phyloP scores from a whole-genome alignment of 805 yeast genomes.

The Lachancea lanzarotensis region DNA sequence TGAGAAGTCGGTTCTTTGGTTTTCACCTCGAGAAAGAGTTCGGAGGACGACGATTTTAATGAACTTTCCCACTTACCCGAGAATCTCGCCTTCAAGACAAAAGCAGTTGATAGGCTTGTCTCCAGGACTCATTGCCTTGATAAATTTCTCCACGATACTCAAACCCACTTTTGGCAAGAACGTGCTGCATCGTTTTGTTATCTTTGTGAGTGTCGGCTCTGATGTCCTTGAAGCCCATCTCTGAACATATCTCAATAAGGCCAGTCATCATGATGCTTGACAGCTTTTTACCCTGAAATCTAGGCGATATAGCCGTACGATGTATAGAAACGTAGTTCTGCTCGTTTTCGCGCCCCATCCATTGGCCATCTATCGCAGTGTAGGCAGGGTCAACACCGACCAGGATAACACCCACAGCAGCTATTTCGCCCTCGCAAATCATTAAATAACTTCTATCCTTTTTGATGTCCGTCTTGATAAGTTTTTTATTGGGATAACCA shows the following conservation, averaged over 20 bases:
- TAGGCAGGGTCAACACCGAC: constrained; percentile 1
- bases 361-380: constrained; percentile 1
- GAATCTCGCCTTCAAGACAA: background rate
- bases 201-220: constrained; percentile 4
- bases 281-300: background rate
- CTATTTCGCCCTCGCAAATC: background rate
- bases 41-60: too few relatives aligned
- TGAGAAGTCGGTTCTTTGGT: too few relatives aligned
- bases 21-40: too few relatives aligned
- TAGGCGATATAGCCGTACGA: constrained; percentile 1
- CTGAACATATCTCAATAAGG: background rate
- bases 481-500: constrained; percentile 1
- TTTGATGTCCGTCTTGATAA: background rate
- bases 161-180: background rate
- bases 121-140: background rate
- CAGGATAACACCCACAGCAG: constrained; percentile 3
- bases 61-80: too few relatives aligned
- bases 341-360: background rate
- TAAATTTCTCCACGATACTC: constrained; percentile 3
- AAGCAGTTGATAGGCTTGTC: background rate
- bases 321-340: constrained; percentile 2
- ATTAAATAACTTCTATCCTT: constrained; percentile 1
- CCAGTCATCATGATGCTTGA: background rate
- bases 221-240: constrained; percentile 1
- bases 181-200: constrained; percentile 1